A percentile compares a stretch with the other conserved stretches of the same genome.
These are phyloP conservation scores for Stereocaulon alpinum DNA, from an alignment of 495 filamentous ascomycete species.

Conservation along the genomic window DNA sequence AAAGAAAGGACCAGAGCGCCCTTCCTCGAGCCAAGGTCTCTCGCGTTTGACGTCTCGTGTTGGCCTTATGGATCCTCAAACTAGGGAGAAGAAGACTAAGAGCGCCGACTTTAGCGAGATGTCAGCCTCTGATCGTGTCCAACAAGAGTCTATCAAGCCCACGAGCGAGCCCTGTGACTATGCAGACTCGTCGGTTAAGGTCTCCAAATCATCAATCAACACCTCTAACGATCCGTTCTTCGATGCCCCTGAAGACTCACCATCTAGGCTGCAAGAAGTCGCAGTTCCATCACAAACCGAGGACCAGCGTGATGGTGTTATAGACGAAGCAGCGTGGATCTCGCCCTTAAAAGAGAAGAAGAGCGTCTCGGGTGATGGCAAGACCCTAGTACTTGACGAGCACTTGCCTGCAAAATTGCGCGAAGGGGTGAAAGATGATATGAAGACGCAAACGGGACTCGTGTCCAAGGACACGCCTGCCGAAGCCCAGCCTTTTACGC, in stretches of 20 bases:
- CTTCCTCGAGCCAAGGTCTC: constrained; percentile 18
- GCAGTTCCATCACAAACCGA: not conserved
- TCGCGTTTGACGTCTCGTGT: constrained; percentile 1
- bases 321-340: constrained; percentile 14
- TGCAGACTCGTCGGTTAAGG: constrained; percentile 2
- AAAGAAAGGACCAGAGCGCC: constrained; percentile 9
- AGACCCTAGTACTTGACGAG: not conserved
- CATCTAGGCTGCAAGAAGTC: not conserved
- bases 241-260: constrained; percentile 14
- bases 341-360: constrained; percentile 7
- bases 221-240: constrained; percentile 19
- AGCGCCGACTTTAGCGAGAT: constrained; percentile 12
- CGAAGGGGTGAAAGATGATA: not conserved
- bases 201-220: not conserved
- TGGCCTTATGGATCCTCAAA: constrained; percentile 4
- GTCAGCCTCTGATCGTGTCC: not conserved
- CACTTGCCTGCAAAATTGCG: not conserved
- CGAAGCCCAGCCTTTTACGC: not conserved
- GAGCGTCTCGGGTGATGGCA: not conserved
- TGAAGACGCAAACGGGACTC: not conserved
- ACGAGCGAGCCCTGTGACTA: not conserved
- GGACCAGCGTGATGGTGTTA: not conserved
- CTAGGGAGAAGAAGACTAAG: constrained; percentile 15
- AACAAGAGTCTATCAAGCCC: not conserved
- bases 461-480: not conserved